Evolutionary conservation across 164 flowering plant species (phyloP).

Genomic region (Platanus orientalis): DNA sequence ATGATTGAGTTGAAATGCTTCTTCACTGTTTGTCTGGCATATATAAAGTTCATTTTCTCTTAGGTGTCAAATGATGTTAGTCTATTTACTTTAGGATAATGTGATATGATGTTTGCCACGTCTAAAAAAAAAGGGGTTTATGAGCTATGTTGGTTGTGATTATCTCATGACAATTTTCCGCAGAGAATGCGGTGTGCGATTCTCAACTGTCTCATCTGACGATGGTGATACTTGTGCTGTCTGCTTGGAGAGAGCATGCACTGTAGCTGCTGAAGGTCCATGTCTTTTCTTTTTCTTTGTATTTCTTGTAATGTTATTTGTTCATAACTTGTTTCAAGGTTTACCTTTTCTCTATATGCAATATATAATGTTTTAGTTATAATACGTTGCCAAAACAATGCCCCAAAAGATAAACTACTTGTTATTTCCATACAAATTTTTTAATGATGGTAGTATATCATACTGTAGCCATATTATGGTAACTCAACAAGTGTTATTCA

Average conservation of each 20-base stretch:
- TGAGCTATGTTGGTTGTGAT: not conserved
- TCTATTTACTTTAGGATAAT: not conserved
- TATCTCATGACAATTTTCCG: slow-evolving; percentile 11
- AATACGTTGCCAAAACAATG: not conserved
- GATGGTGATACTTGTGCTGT: slow-evolving; percentile 87
- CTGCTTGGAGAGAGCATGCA: slow-evolving; percentile 84
- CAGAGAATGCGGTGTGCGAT: slow-evolving; percentile 83
- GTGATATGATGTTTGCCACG: no score
- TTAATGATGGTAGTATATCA: no score
- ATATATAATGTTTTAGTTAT: not conserved
- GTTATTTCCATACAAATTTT: no score
- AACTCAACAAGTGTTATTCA: no score
- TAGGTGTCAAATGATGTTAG: not conserved
- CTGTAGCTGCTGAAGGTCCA: slow-evolving; percentile 93
- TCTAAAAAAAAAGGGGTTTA: not conserved
- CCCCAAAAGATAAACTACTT: no score
- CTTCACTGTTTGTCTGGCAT: not conserved
- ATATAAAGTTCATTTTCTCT: not conserved
- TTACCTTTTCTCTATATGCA: not conserved
- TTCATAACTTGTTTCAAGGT: not conserved
- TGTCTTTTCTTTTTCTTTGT: not conserved
- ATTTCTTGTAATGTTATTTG: not conserved
- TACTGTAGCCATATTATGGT: no score
- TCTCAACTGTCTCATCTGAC: slow-evolving; percentile 46
- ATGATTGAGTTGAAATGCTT: no score